A percentile compares a stretch with the other conserved stretches of the same genome.
These are phyloP conservation scores for Claviceps maximensis DNA, from an alignment of 2,329 filamentous ascomycete genomes.

Conservation along the genomic window DNA sequence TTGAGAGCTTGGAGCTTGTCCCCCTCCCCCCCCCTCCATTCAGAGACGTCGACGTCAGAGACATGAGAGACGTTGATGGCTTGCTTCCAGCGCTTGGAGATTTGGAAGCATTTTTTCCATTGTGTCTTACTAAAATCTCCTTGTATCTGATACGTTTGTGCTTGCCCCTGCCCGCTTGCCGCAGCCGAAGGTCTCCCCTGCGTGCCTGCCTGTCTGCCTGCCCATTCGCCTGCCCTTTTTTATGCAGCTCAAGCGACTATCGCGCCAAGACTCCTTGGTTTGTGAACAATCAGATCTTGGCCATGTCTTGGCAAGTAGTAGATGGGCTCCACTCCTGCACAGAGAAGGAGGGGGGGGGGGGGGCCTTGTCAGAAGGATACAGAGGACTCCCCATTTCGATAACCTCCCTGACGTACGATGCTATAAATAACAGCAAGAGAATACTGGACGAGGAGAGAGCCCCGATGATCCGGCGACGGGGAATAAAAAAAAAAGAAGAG, in stretches of 20 bases:
- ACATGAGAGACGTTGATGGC: neutral
- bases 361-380: no score
- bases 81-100: neutral
- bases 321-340: neutral
- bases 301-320: neutral
- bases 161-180: neutral
- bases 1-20: neutral
- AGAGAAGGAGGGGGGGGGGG: no score
- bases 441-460: neutral
- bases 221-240: neutral
- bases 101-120: neutral
- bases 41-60: neutral
- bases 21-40: neutral
- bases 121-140: slow-evolving; percentile 4
- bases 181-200: neutral
- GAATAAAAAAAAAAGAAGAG: neutral
- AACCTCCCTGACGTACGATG: neutral
- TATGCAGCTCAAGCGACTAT: neutral
- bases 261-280: neutral
- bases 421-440: neutral
- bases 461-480: neutral
- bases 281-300: neutral
- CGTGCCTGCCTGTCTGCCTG: neutral
- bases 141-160: neutral
- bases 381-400: neutral